Percentiles rank a stretch among this genome's conserved stretches.
Conservation (phyloP, 768 basidiomycete species). For the Tricholoma sp. region DNA sequence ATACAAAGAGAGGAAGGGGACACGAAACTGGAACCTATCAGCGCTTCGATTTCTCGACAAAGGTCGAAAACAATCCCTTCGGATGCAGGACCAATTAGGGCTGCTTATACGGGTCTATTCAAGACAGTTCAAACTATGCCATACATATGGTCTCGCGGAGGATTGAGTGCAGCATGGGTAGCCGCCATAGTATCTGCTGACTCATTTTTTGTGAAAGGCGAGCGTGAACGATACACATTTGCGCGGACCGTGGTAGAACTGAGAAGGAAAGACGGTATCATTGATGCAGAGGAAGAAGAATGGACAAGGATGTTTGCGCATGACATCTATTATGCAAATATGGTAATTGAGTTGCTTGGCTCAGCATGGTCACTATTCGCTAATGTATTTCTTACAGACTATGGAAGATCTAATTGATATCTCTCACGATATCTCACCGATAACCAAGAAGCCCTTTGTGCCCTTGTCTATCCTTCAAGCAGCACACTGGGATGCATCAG, state of each 20-base stretch:
- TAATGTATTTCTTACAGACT: conserved; percentile 38
- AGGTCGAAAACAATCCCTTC: conserved; percentile 16
- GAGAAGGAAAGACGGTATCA: conserved; percentile 48
- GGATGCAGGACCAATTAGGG: conserved; percentile 4
- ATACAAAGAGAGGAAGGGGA: conserved; percentile 27
- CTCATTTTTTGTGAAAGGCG: conserved; percentile 71
- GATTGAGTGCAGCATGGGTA: conserved; percentile 70
- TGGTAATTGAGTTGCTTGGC: conserved; percentile 46
- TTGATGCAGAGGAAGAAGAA: conserved; percentile 61
- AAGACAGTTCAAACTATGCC: conserved; percentile 30
- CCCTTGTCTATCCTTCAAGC: conserved; percentile 63
- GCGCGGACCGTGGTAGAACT: conserved; percentile 74
- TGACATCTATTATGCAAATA: conserved; percentile 83
- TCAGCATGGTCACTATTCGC: not conserved
- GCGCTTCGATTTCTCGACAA: conserved; percentile 12
- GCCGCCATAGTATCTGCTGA: conserved; percentile 73
- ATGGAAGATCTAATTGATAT: conserved; percentile 77
- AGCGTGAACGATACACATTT: conserved; percentile 76
- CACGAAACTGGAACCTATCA: conserved; percentile 8
- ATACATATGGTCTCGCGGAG: conserved; percentile 69
- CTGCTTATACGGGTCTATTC: not conserved
- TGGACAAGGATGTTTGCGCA: conserved; percentile 67
- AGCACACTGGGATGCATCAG: conserved; percentile 74
- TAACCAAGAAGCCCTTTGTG: conserved; percentile 65
- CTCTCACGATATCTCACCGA: conserved; percentile 69